Base-by-base conservation (phyloP, 106 monocot genomes). In the Dioscorea zingiberensis region DNA sequence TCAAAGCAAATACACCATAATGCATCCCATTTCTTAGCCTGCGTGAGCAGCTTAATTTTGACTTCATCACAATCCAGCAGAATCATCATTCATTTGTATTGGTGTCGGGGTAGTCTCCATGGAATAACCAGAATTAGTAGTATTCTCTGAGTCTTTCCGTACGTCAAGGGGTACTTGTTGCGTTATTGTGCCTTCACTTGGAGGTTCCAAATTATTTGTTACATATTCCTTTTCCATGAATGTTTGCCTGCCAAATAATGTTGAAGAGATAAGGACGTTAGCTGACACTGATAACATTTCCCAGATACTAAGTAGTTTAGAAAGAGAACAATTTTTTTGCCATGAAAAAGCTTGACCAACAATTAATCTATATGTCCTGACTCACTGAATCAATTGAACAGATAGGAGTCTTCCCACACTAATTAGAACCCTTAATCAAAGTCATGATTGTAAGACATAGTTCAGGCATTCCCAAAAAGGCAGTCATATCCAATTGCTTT, bases 1-100 rank as follows among this genome's bases (percentile, higher is more conserved):
- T 87, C 54, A 78, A 61, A 53, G 82, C 85, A 46, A 69, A 74
- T 17, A 59, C 58, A 54, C 74, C 68, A 71, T 84, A 71, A 62
- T 88, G 73, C 38, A 76, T 64, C 22, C 71, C 81, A 62, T 57
- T 73, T 30, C 71, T 79, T 53, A 69, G 77, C 51, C 71, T 75
- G 32, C 63, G 64, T 18, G 74, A 80, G 14, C 82, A n/a, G 78
- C 55, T 75, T 86, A 51, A 55, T 25, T 63, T 75, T 77, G 51
- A 72, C 47, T 28, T 71, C 68, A 49, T 58, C 67, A 30, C 16
- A 65, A 70, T 47, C n/a, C 60, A 53, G 45, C 69, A 74, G 58
- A 53, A 1, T 70, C 77, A 26, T 47, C 64, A 67, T 77, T 73
- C 54, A 66, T 68, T 53, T 80, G 69, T 53, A 46, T 30, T 47